Evolutionary conservation across 345 rosid species (phyloP).

Genomic region (Lenwebbia sp.): DNA sequence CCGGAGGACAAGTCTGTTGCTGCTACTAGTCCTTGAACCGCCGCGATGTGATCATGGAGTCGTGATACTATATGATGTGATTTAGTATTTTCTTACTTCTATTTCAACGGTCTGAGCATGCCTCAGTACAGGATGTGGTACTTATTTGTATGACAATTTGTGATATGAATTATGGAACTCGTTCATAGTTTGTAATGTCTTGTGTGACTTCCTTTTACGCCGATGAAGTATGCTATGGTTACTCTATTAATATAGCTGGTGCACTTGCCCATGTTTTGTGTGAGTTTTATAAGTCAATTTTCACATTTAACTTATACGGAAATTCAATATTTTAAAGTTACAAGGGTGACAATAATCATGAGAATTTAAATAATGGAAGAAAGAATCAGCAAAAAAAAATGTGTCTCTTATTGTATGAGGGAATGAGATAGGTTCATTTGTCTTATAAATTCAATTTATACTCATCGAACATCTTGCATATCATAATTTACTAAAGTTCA

Average conservation of each 20-base stretch:
- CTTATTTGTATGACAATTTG: no score
- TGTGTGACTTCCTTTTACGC: no score
- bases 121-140: no score
- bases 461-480: no score
- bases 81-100: not conserved
- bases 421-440: not conserved
- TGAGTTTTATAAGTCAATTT: not conserved
- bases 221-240: not conserved
- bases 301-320: not conserved
- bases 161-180: no score
- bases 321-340: not conserved
- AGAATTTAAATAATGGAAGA: not conserved
- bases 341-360: not conserved
- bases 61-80: not conserved
- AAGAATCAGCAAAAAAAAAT: not conserved
- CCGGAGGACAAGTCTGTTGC: not conserved
- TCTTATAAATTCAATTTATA: not conserved
- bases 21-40: not conserved
- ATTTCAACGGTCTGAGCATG: no score
- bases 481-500: no score
- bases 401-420: not conserved
- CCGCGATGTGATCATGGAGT: not conserved
- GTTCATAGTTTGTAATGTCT: no score
- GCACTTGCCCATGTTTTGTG: not conserved
- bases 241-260: not conserved